phyloP scores from a whole-genome alignment of 305 asterid genomes.

The Solanum hybrid region DNA sequence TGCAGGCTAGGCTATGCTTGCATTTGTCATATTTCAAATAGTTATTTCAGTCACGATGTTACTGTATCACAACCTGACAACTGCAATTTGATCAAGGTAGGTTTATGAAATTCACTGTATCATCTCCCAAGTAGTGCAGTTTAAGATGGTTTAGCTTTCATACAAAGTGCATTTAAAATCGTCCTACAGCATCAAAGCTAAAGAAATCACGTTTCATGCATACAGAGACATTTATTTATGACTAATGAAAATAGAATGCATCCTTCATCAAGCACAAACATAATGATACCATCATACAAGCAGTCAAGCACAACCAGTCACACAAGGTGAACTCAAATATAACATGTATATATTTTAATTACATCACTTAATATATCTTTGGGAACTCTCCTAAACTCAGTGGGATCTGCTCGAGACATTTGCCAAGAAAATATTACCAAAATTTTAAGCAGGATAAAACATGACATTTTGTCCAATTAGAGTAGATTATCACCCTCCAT shows the following conservation, averaged over 20 bases:
- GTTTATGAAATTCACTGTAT: not conserved
- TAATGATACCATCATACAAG: not conserved
- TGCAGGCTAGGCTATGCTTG: not conserved
- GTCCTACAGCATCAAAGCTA: not conserved
- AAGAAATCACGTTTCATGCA: not conserved
- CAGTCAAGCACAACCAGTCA: not conserved
- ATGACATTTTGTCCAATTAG: not conserved
- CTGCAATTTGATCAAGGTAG: not conserved
- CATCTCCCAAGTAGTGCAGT: not conserved
- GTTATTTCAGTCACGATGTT: not conserved
- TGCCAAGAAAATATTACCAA: not conserved
- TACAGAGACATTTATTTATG: not conserved
- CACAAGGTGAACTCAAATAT: not conserved
- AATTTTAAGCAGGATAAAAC: not conserved
- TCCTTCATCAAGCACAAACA: not conserved
- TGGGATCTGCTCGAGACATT: not conserved
- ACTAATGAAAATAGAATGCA: not conserved
- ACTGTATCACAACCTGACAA: not conserved
- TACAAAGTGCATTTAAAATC: not conserved
- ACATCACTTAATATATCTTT: not conserved
- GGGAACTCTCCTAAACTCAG: not conserved
- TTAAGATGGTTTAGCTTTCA: not conserved
- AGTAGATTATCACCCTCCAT: not conserved
- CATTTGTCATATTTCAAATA: not conserved
- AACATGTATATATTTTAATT: not conserved